Evolutionary conservation across 768 basidiomycete species (phyloP), one percentile per base, ranked within the genome.

Genomic region (Pleurotus salmoneostramineus): DNA sequence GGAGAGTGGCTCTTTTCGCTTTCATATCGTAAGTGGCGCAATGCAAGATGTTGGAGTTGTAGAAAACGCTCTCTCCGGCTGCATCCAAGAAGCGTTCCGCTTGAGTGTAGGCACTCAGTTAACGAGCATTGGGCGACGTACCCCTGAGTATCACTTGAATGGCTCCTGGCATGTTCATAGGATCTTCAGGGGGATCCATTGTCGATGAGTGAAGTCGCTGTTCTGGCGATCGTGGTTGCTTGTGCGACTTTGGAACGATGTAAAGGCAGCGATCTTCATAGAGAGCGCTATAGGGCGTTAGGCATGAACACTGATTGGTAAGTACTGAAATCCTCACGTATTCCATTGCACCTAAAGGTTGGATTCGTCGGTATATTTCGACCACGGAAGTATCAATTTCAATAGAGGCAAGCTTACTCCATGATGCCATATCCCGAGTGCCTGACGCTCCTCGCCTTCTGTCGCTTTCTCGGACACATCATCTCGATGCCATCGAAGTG

Each of bases 31-130:
- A 92, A 5, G 78, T 75, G 4, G 84, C 89, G 56, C 87, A 88
- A 63, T 92, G 90, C 7, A 92, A 73, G 58, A 91, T 85, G 66
- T 92, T 91, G 61, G 80, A 83, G 65, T 89, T 89, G 68, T 92
- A 91, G 68, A 92, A 91, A 21, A 88, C 87, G 0, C 86, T 87
- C 58, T 92, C 85, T 0, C 89, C 88, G 0, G 84, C 88, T 87
- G 40, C 21, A 35, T 35, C 0, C 12, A 34, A 34, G 14, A 21
- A n/a, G 50, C 35, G 6, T 61, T 44, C 42, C 6, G 8, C 35
- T 44, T 27, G 21, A 32, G 32, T 21, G 42, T 50, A 32, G 42
- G 17, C 12, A 42, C 35, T n/a, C n/a, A 43, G 21, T 2, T 4
- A 33, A 55, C 15, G 7, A 51, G 21, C 17, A 4, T n/a, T 50